Evolutionary conservation across 768 basidiomycete genomes (phyloP).

Genomic region (Multifurca ochricompacta): DNA sequence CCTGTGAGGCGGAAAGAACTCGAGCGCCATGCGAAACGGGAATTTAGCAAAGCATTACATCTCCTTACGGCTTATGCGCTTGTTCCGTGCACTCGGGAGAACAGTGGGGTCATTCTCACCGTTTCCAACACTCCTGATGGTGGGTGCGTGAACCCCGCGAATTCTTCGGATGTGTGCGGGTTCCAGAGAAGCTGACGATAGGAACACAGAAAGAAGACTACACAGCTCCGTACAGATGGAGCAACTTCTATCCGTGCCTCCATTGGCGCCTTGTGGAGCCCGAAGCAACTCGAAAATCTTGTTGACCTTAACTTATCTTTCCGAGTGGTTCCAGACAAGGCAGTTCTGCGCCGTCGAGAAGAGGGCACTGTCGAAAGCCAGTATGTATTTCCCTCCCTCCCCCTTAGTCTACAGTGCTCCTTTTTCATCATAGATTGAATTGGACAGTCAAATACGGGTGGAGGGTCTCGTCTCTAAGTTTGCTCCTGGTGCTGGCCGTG

Average conservation of each 20-base stretch:
- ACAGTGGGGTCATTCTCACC: conserved; percentile 59
- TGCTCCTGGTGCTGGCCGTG: conserved; percentile 61
- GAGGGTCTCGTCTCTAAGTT: conserved; percentile 84
- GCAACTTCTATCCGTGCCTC: conserved; percentile 51
- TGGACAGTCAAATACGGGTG: conserved; percentile 40
- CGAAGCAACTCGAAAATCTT: conserved; percentile 67
- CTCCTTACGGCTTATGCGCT: conserved; percentile 86
- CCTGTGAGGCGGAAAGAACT: conserved; percentile 92
- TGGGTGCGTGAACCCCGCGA: conserved; percentile 47
- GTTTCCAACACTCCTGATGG: conserved; percentile 62
- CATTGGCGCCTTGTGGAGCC: conserved; percentile 75
- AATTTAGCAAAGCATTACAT: conserved; percentile 78
- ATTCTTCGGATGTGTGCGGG: background rate
- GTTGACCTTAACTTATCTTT: conserved; percentile 67
- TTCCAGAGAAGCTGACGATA: background rate
- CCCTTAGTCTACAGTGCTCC: too few relatives aligned
- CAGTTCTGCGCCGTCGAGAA: conserved; percentile 36
- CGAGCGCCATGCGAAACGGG: conserved; percentile 80
- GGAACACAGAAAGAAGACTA: conserved; percentile 44
- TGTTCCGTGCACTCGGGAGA: conserved; percentile 57
- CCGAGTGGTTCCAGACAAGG: conserved; percentile 58
- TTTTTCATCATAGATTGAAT: conserved; percentile 9
- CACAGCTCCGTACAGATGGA: conserved; percentile 70
- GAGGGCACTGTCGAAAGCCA: conserved; percentile 8
- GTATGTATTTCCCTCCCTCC: conserved; percentile 1